Base-by-base conservation (phyloP, 192 early-diverging fungal species). In the Funneliformis mosseae region DNA sequence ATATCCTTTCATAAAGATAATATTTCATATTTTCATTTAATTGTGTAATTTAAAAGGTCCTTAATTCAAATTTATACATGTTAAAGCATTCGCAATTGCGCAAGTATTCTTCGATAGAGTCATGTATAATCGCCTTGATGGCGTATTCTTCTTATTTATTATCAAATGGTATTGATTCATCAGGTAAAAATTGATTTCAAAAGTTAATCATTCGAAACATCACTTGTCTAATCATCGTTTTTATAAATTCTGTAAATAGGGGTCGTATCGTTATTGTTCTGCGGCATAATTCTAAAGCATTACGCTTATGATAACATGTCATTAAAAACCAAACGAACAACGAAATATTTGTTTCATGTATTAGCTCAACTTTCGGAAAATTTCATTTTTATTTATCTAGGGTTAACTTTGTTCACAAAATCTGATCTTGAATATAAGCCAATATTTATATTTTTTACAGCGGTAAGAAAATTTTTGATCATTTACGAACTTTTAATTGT, bases 321-420 rank as follows among this genome's bases (percentile, higher is more conserved):
- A 9, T 75, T 86, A 11, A 87, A 89, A 23, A 93, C 91, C 64
- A 90, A 94, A 83, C 83, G 92, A 46, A 95, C 97, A 0, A 96
- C 95, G 50, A 94, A 94, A 80, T 95, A 95, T 77, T 89, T 98
- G 87, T 98, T 98, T 87, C 91, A 95, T 41, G 93, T 98, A n/a
- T 85, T 99, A 41, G 91, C 94, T 1, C 94, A 97, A 75, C 87
- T 99, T 25, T 93, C 95, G 0, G 98, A 99, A 83, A 98, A 97
- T 78, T 99, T 99, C 84, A 93, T 97, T 80, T 99, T 98, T 83
- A 96, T 99, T 69, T 98, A 98, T 83, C 87, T 99, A 43, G 98
- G 97, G 11, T 88, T 99, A 64, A 94, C 96, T 45, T 89, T 98
- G 72, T 99, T 98, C 82, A 96, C 97, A 0, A 87, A 92, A 23